Conservation (phyloP, 2,329 filamentous ascomycete genomes). For the Aspergillus fijiensis region DNA sequence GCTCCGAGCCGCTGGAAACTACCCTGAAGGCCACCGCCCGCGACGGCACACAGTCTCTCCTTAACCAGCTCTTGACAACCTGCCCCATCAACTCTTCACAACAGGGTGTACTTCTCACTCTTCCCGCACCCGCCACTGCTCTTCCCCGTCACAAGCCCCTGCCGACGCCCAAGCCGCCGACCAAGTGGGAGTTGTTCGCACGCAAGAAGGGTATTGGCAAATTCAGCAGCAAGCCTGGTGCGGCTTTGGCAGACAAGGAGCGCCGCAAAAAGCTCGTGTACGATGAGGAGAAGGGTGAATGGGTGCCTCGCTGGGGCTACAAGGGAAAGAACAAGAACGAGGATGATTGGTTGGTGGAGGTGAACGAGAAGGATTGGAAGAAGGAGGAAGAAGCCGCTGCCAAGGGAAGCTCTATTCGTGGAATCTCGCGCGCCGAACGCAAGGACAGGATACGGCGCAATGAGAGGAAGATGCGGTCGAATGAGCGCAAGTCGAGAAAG, state of each 20-base stretch:
- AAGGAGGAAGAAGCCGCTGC: constrained; percentile 59
- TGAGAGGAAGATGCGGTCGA: constrained; percentile 68
- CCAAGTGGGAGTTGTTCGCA: constrained; percentile 95
- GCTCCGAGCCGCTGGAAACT: constrained; percentile 56
- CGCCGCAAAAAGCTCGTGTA: constrained; percentile 70
- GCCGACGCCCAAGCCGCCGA: constrained; percentile 75
- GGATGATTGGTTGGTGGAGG: constrained; percentile 86
- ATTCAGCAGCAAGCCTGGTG: constrained; percentile 66
- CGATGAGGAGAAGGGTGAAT: constrained; percentile 81
- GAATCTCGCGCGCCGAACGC: constrained; percentile 65
- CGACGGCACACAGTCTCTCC: constrained; percentile 84
- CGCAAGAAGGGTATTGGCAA: constrained; percentile 91
- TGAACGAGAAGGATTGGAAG: constrained; percentile 74
- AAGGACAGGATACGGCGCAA: constrained; percentile 64
- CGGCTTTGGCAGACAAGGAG: constrained; percentile 63
- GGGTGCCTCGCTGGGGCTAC: constrained; percentile 94
- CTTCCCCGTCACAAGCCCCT: constrained; percentile 92
- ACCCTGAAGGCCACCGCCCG: constrained; percentile 73
- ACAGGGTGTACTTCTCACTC: constrained; percentile 71
- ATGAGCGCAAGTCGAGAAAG: constrained; percentile 54
- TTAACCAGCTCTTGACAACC: constrained; percentile 91
- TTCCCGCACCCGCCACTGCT: constrained; percentile 67
- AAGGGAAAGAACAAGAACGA: constrained; percentile 83
- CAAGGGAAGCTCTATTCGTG: constrained; percentile 64
- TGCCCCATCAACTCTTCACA: constrained; percentile 70